These are phyloP conservation scores for Thraustochytrium sp. DNA, from an alignment of 352 stramenopile species.

Conservation along the genomic window DNA sequence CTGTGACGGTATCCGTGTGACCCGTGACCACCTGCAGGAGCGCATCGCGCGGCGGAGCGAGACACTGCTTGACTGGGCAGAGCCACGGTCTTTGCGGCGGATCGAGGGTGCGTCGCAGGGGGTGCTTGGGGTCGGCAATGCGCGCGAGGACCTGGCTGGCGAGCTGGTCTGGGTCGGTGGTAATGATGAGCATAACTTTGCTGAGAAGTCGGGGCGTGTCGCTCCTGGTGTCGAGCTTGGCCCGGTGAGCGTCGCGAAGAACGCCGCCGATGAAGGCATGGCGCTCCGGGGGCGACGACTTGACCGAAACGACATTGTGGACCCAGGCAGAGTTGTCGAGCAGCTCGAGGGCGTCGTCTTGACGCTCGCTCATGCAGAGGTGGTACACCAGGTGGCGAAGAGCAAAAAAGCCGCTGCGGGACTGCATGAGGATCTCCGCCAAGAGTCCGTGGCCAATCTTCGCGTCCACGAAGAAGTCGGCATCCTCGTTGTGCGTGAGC, in stretches of 20 bases:
- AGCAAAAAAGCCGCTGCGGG: neutral
- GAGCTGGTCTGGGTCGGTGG: neutral
- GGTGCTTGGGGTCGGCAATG: neutral
- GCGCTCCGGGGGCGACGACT: neutral
- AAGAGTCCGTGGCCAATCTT: neutral
- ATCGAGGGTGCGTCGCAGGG: neutral
- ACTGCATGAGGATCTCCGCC: neutral
- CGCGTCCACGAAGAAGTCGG: neutral
- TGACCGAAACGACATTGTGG: neutral
- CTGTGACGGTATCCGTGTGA: neutral
- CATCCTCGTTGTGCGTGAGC: neutral
- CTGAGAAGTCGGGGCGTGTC: neutral
- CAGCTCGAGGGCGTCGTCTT: neutral
- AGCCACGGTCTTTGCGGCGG: neutral
- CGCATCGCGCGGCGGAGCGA: neutral
- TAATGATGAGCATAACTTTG: neutral
- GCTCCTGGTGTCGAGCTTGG: neutral
- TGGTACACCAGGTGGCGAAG: neutral
- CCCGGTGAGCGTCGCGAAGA: neutral
- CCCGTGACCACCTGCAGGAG: neutral
- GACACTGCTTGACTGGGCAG: neutral
- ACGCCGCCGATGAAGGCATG: neutral
- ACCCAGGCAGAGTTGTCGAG: neutral
- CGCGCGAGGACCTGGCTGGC: neutral
- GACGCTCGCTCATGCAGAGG: neutral